Conservation (phyloP, 2,329 filamentous ascomycete genomes). For the Rutstroemia sp. region DNA sequence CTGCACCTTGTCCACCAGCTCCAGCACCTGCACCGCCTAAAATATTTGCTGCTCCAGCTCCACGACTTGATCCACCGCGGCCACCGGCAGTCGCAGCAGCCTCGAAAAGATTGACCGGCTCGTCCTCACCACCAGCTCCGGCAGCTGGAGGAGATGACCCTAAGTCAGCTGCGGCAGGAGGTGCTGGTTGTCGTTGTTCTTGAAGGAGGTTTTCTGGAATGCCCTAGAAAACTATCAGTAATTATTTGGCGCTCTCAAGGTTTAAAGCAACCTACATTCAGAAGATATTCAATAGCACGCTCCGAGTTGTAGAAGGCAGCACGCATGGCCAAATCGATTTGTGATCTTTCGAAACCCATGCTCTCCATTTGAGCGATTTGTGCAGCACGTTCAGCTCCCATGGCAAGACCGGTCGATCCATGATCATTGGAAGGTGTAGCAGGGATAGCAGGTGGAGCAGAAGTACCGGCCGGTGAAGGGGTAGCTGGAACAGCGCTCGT, state of each 20-base stretch:
- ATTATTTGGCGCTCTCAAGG: background rate
- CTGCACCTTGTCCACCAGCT: constrained; percentile 34
- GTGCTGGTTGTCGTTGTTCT: constrained; percentile 49
- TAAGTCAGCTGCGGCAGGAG: constrained; percentile 38
- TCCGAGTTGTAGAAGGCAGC: constrained; percentile 97
- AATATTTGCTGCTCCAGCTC: constrained; percentile 35
- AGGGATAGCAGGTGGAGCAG: constrained; percentile 42
- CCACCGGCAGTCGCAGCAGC: constrained; percentile 53
- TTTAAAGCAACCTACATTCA: constrained; percentile 55
- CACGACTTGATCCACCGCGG: constrained; percentile 37
- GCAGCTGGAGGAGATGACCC: constrained; percentile 32
- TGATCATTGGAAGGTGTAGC: constrained; percentile 51
- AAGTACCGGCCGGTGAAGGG: constrained; percentile 38
- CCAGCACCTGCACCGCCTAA: constrained; percentile 38
- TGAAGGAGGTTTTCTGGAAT: constrained; percentile 80
- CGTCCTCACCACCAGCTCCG: constrained; percentile 50
- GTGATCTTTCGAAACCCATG: constrained; percentile 86
- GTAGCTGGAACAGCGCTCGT: constrained; percentile 40
- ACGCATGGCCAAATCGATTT: constrained; percentile 91
- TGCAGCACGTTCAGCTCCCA: constrained; percentile 74
- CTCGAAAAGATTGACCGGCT: constrained; percentile 83
- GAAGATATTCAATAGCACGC: constrained; percentile 90
- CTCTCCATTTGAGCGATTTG: constrained; percentile 90
- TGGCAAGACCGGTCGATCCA: constrained; percentile 64
- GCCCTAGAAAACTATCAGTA: constrained; percentile 47